Conservation (phyloP, 2,329 filamentous ascomycete species). For the Colletotrichum sp. region DNA sequence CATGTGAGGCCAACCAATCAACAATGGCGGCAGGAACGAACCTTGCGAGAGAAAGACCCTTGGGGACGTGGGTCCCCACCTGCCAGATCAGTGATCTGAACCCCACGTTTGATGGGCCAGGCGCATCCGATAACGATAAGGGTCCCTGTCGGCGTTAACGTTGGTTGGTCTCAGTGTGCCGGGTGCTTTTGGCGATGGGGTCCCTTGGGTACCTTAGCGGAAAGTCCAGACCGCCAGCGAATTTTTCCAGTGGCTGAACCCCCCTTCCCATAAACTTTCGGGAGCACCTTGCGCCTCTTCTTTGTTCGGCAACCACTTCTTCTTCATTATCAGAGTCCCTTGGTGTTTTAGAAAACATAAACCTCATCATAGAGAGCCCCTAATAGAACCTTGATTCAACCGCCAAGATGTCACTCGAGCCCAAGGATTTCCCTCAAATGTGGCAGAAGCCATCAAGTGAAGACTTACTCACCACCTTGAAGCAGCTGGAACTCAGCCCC, state of each 20-base stretch:
- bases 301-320: background rate
- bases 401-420: slow-evolving; percentile 34
- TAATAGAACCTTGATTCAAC: slow-evolving; percentile 5
- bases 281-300: background rate
- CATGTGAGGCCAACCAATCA: slow-evolving; percentile 21
- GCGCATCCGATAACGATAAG: slow-evolving; percentile 8
- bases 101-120: background rate
- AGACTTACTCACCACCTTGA: slow-evolving; percentile 69
- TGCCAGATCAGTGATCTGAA: slow-evolving; percentile 5
- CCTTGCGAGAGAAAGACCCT: background rate
- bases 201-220: background rate
- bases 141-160: background rate
- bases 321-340: background rate
- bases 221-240: slow-evolving; percentile 17
- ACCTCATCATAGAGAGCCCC: background rate
- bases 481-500: slow-evolving; percentile 69
- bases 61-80: slow-evolving; percentile 4
- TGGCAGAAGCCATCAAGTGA: slow-evolving; percentile 75
- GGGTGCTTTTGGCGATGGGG: slow-evolving; percentile 15
- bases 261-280: background rate
- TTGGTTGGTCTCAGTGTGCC: background rate
- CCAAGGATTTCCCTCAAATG: slow-evolving; percentile 77
- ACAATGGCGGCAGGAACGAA: background rate
- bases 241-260: slow-evolving; percentile 3
- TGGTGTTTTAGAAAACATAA: background rate